Evolutionary conservation across 1,284 basidiomycete genomes (phyloP).

Genomic region (Uromyces viciae-fabae): DNA sequence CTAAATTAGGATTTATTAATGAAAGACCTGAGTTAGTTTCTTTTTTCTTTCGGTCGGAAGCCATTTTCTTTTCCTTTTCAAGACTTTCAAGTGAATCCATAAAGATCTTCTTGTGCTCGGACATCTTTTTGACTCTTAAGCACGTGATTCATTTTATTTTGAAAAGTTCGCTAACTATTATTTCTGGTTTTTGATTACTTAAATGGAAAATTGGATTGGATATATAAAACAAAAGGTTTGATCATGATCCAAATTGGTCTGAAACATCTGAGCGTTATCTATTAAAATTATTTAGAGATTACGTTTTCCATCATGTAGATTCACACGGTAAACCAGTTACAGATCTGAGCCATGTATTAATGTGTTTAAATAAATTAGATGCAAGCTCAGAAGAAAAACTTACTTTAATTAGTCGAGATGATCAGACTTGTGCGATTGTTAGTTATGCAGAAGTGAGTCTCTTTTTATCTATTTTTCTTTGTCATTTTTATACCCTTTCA

Average conservation of each 20-base stretch:
- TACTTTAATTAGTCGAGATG: constrained; percentile 89
- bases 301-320: constrained; percentile 95
- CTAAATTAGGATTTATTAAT: constrained; percentile 97
- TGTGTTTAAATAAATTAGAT: constrained; percentile 65
- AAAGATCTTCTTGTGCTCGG: too few relatives aligned
- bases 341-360: constrained; percentile 81
- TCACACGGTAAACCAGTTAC: constrained; percentile 83
- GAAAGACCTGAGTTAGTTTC: constrained; percentile 89
- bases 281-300: constrained; percentile 95
- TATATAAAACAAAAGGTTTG: too few relatives aligned
- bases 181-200: too few relatives aligned
- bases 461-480: neutral
- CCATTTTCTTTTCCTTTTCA: neutral
- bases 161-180: too few relatives aligned
- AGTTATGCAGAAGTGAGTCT: constrained; percentile 72
- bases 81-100: neutral
- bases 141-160: too few relatives aligned
- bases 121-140: too few relatives aligned
- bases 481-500: neutral
- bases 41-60: neutral
- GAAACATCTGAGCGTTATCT: constrained; percentile 98
- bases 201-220: too few relatives aligned
- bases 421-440: constrained; percentile 93
- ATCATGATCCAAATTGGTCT: constrained; percentile 90
- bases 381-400: constrained; percentile 86